Evolutionary conservation across 441 rosid genomes (phyloP).

Genomic region (Mallotus japonicus): DNA sequence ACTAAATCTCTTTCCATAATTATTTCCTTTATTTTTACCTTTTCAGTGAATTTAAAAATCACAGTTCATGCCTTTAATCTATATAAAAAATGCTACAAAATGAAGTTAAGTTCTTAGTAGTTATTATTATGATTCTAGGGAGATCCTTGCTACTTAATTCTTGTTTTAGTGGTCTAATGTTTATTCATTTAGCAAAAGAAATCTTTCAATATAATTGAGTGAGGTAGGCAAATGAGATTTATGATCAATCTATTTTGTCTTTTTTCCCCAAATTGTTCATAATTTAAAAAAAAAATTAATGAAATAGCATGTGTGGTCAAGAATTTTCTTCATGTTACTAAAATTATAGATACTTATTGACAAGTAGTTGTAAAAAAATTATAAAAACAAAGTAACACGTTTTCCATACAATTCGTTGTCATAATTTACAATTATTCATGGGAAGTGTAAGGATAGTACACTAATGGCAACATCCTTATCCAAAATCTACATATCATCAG

Average conservation of each 20-base stretch:
- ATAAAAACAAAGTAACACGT: no score
- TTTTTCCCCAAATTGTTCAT: neutral
- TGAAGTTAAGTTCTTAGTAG: neutral
- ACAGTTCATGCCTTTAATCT: neutral
- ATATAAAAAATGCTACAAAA: neutral
- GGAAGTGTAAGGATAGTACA: no score
- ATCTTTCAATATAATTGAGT: neutral
- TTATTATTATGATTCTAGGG: conserved; percentile 3
- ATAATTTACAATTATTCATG: no score
- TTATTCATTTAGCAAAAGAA: neutral
- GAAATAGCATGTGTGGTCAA: neutral
- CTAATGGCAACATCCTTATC: no score
- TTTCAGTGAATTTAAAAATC: neutral
- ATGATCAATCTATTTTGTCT: neutral
- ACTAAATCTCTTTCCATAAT: neutral
- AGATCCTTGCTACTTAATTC: neutral
- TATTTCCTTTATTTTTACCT: neutral
- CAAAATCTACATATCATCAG: no score
- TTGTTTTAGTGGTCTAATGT: neutral
- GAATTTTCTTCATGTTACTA: neutral
- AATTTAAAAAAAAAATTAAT: neutral
- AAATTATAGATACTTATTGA: no score
- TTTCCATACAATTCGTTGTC: no score
- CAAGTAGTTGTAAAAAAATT: no score
- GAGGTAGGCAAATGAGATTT: neutral